phyloP scores from a whole-genome alignment of 306 rosid genomes.

The Fragaria ananassa region DNA sequence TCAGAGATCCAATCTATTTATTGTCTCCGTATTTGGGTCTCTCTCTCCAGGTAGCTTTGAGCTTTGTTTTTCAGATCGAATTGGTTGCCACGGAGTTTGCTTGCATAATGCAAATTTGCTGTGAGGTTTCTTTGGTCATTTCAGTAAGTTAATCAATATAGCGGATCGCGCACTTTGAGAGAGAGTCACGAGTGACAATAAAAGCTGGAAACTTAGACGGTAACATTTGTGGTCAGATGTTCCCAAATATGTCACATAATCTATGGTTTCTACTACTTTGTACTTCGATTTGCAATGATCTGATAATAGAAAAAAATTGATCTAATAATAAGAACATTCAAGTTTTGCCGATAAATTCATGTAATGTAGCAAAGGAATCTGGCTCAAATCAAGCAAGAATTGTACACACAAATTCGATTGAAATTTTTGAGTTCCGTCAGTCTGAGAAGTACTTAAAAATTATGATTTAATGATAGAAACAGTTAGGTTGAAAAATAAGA shows the following conservation, averaged over 20 bases:
- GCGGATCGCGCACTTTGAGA: too few species aligned
- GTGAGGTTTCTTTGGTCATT: slow-evolving; percentile 14
- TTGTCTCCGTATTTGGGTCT: neutral
- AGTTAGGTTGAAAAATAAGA: too few species aligned
- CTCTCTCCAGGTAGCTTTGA: neutral
- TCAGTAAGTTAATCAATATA: too few species aligned
- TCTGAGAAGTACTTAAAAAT: too few species aligned
- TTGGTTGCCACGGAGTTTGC: neutral
- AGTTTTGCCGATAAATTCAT: too few species aligned
- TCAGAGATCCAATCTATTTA: slow-evolving; percentile 1
- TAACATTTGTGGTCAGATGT: neutral
- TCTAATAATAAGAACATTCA: too few species aligned
- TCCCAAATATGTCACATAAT: neutral
- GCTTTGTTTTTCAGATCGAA: slow-evolving; percentile 6
- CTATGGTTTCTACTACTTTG: neutral
- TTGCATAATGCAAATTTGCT: neutral
- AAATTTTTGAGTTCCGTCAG: too few species aligned
- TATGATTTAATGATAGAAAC: too few species aligned
- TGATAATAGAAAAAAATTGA: too few species aligned
- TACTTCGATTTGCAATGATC: neutral
- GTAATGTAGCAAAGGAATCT: too few species aligned
- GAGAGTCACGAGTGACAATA: neutral
- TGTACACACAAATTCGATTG: too few species aligned
- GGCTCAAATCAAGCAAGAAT: too few species aligned
- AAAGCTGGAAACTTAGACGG: neutral